These are phyloP conservation scores for Neurospora sp. DNA, from an alignment of 495 filamentous ascomycete genomes.

Conservation along the genomic window DNA sequence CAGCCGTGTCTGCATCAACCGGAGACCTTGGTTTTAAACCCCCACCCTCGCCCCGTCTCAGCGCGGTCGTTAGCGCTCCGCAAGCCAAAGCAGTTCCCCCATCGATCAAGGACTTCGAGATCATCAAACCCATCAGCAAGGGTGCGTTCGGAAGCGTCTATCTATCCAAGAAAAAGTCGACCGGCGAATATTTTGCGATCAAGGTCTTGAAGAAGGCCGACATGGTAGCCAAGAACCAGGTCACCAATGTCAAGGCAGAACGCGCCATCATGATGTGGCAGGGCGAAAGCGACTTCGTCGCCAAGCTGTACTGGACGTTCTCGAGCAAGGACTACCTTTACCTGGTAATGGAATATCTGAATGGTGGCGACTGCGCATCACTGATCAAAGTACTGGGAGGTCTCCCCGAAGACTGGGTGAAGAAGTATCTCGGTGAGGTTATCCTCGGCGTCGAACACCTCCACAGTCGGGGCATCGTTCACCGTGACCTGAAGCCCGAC, in stretches of 20 bases:
- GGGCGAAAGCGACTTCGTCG: conserved; percentile 97
- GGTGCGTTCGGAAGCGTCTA: conserved; percentile 98
- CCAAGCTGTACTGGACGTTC: conserved; percentile 98
- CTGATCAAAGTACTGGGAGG: conserved; percentile 88
- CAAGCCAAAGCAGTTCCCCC: conserved; percentile 71
- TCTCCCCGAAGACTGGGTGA: conserved; percentile 91
- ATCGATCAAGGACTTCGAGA: conserved; percentile 98
- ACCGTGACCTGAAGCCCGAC: conserved; percentile 94
- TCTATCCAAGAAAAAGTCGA: conserved; percentile 94
- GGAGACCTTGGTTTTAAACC: conserved; percentile 46
- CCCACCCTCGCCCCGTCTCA: conserved; percentile 73
- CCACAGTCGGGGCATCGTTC: conserved; percentile 86
- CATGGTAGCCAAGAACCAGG: conserved; percentile 99
- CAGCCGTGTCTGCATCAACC: conserved; percentile 57
- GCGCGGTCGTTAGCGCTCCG: conserved; percentile 58
- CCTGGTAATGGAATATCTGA: conserved; percentile 97
- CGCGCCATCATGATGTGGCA: conserved; percentile 99
- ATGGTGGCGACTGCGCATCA: conserved; percentile 93
- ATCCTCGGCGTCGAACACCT: conserved; percentile 92
- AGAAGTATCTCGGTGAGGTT: conserved; percentile 93
- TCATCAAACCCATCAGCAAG: conserved; percentile 98
- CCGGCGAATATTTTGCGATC: conserved; percentile 95
- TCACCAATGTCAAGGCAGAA: conserved; percentile 97
- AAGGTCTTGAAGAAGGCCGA: conserved; percentile 98
- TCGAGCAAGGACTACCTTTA: conserved; percentile 99